These are phyloP conservation scores for Euphorbia lathyris DNA, from an alignment of 345 rosid genomes.

Conservation along the genomic window DNA sequence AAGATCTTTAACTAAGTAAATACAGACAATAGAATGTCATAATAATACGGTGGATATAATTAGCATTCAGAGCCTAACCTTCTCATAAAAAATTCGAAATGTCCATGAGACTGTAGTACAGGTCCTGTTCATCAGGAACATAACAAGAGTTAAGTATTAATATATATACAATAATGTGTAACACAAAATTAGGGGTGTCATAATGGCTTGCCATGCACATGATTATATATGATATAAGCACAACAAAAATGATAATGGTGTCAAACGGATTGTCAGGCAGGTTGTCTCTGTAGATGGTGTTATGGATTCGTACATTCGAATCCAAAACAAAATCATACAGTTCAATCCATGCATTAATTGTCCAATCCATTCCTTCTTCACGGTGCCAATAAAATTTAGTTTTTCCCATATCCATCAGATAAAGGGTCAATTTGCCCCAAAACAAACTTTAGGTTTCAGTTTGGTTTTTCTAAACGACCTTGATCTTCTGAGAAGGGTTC, in stretches of 20 bases:
- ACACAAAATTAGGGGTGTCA: too few relatives aligned
- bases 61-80: slow-evolving; percentile 18
- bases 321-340: background rate
- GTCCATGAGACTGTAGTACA: slow-evolving; percentile 38
- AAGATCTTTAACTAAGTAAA: background rate
- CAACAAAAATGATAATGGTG: too few relatives aligned
- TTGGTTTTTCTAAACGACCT: too few relatives aligned
- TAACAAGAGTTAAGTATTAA: background rate
- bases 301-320: background rate
- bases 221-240: too few relatives aligned
- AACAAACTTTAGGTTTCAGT: too few relatives aligned
- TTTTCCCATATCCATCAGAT: too few relatives aligned
- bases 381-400: background rate
- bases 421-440: too few relatives aligned
- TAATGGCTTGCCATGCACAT: too few relatives aligned
- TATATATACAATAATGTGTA: background rate
- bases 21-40: background rate
- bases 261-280: too few relatives aligned
- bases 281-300: too few relatives aligned
- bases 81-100: slow-evolving; percentile 34
- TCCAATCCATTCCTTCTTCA: background rate
- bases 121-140: slow-evolving; percentile 28
- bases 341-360: background rate
- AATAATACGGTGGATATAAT: background rate
- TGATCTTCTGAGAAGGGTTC: too few relatives aligned